Percentiles rank a stretch among this genome's conserved stretches.
Evolutionary conservation across 805 yeast genomes (phyloP).

Genomic region (Saccharomycopsis synnaedendra): DNA sequence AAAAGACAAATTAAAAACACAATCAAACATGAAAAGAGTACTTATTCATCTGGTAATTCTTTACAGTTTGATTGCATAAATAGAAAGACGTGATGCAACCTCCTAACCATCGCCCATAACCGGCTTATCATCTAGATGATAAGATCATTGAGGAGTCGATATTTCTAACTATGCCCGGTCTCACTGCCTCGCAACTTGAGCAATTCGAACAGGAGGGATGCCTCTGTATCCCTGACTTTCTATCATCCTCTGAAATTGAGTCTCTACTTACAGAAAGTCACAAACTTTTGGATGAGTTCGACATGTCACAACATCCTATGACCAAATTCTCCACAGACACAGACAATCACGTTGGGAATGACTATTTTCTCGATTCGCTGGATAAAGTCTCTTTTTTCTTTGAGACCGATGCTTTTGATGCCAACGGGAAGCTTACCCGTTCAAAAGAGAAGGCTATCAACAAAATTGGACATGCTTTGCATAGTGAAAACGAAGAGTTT

Average conservation of each 20-base stretch:
- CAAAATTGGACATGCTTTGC: constrained; percentile 74
- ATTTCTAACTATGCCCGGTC: neutral
- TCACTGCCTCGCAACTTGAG: constrained; percentile 29
- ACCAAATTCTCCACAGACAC: constrained; percentile 58
- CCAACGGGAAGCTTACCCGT: constrained; percentile 31
- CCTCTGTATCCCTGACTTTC: constrained; percentile 45
- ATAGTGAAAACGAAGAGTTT: constrained; percentile 42
- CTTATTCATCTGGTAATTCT: no score
- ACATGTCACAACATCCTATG: constrained; percentile 47
- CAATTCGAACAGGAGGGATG: constrained; percentile 47
- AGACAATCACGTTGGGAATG: constrained; percentile 58
- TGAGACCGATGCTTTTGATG: constrained; percentile 58
- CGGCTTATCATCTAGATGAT: no score
- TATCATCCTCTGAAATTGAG: constrained; percentile 30
- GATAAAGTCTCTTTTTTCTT: constrained; percentile 61
- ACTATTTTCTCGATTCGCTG: constrained; percentile 56
- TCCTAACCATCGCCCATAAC: no score
- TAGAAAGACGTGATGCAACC: no score
- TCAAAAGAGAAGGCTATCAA: constrained; percentile 51
- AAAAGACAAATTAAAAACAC: no score
- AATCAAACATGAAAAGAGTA: no score
- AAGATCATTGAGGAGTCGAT: neutral
- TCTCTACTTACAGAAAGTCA: constrained; percentile 33
- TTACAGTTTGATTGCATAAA: no score
- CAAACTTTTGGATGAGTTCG: constrained; percentile 35